Evolutionary conservation across 139 green algal species (phyloP).

Genomic region (Chlorella sp.): DNA sequence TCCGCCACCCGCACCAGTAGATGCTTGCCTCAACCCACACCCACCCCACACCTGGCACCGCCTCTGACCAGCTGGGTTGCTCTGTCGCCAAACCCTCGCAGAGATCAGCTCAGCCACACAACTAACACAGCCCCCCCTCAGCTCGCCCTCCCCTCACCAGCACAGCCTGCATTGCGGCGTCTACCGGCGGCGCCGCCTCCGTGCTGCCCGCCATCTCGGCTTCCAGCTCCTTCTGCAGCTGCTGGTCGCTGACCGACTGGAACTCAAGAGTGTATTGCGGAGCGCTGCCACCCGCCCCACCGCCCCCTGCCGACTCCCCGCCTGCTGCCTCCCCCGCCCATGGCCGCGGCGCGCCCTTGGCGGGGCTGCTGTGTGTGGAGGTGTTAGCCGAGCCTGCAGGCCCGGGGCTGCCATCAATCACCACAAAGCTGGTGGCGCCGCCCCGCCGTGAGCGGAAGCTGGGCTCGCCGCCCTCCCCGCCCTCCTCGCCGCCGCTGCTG

Average conservation of each 20-base stretch:
- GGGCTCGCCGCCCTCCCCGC: not conserved
- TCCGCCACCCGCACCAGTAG: no score
- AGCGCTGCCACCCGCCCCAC: not conserved
- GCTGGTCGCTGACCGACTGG: slow-evolving; percentile 11
- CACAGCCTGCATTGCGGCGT: not conserved
- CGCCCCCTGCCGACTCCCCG: not conserved
- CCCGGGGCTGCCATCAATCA: no score
- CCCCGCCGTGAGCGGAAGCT: not conserved
- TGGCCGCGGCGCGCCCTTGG: no score
- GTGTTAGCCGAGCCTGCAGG: no score
- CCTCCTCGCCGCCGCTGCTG: not conserved
- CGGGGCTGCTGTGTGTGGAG: no score
- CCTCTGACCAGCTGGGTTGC: no score
- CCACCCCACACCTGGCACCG: no score
- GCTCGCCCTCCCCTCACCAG: not conserved
- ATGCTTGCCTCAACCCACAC: no score
- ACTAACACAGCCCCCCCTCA: not conserved
- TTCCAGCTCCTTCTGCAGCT: slow-evolving; percentile 19
- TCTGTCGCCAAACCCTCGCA: not conserved
- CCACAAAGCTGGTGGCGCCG: not conserved
- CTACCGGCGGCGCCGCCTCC: not conserved
- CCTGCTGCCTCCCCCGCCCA: no score
- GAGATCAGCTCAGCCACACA: not conserved
- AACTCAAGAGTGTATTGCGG: slow-evolving; percentile 4
- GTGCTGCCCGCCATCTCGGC: not conserved